Conservation (phyloP, 768 basidiomycete species). For the Mycena albidolilacea region DNA sequence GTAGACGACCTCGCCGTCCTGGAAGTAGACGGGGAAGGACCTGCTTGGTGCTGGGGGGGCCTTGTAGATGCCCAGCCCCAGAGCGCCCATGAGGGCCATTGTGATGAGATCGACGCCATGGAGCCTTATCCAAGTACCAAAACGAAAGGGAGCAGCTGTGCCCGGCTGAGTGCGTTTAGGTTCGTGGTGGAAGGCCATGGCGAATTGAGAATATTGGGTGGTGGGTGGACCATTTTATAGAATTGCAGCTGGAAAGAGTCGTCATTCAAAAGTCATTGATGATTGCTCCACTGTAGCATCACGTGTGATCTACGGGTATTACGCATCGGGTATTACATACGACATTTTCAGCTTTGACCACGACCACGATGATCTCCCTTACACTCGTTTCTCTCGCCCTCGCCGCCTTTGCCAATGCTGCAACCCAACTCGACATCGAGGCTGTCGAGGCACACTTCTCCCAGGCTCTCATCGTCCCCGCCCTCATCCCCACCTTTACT, state of each 20-base stretch:
- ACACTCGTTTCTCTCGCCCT: conserved; percentile 55
- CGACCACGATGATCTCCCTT: conserved; percentile 49
- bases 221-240: neutral
- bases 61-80: conserved; percentile 56
- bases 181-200: neutral
- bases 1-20: conserved; percentile 64
- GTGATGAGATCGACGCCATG: conserved; percentile 68
- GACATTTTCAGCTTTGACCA: neutral
- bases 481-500: conserved; percentile 70
- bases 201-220: neutral
- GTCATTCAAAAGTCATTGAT: neutral
- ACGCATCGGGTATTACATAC: too few relatives aligned
- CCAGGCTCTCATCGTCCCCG: conserved; percentile 73
- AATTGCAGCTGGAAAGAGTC: neutral
- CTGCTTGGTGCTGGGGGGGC: conserved; percentile 57
- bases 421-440: conserved; percentile 59
- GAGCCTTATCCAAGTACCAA: conserved; percentile 59
- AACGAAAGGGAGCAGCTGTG: conserved; percentile 43
- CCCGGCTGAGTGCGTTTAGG: neutral
- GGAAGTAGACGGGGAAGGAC: conserved; percentile 61
- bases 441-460: conserved; percentile 80
- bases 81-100: conserved; percentile 71
- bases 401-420: conserved; percentile 61
- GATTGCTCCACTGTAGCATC: too few relatives aligned
- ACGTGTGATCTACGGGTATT: too few relatives aligned